Base-by-base conservation (phyloP, 1,284 basidiomycete genomes). In the Ceratobasidium sp. region DNA sequence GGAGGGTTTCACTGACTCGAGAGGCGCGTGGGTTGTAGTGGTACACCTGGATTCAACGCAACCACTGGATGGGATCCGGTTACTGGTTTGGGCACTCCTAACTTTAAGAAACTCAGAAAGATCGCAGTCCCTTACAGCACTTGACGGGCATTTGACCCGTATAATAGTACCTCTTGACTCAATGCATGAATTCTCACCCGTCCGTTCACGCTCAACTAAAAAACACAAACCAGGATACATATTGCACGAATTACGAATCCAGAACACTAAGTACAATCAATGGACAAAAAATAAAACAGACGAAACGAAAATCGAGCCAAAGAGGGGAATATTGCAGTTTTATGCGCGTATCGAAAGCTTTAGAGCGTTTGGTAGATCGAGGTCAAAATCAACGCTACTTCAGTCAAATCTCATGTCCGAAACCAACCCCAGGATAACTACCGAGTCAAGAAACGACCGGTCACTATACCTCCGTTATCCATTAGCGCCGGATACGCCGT, bases 51-150 rank as follows among this genome's bases (percentile, higher is more conserved):
- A 11, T 76, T 75, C 50, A 69, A 69, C 41, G 80, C 80, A 14
- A 78, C 78, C 5, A 22, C 36, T 14, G 78, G 77, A n/a, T 78
- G 77, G 77, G 77, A 78, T 24, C 76, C 77, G 1, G 76, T 76
- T 9, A 78, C 77, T 65, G 77, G 76, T 11, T 41, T 72, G 22
- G 76, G 76, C n/a, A 72, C 76, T n/a, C 76, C 76, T 15, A 33
- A 77, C 56, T 77, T 75, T 53, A 44, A 27, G 6, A 62, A 65
- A 36, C 59, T 77, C 31, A 69, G 33, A 47, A 47, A 47, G 41
- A 69, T 69, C 53, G 54, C 53, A 9, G 66, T 27, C 54, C 66
- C 9, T 69, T 8, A 24, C 60, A 36, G 33, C 51, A 44, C 31
- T n/a, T 11, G 3, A n/a, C 15, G 31, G 29, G 27, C 50, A 50